Evolutionary conservation across 257 asterid genomes (phyloP), one percentile per base, ranked within the genome.

Genomic region (Scutellaria barbata): DNA sequence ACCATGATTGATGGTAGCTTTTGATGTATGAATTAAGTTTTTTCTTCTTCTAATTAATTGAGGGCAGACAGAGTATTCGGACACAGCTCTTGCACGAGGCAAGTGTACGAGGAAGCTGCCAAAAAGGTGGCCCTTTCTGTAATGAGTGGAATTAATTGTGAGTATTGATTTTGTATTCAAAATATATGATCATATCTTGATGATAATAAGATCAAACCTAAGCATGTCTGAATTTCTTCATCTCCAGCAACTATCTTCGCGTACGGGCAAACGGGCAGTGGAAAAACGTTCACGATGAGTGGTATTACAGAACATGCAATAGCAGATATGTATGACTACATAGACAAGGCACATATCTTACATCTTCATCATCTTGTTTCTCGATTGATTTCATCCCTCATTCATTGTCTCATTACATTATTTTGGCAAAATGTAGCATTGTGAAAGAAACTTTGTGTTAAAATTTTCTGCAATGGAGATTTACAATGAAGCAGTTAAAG

Each of bases 401-500:
- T 14, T 13, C 11, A 12, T 33, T 39, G 22, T 60, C 74, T 50
- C 35, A 71, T 55, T 45, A 63, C 11, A 13, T 58, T 3, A 7
- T 18, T 52, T 30, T 57, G 4, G n/a, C 1, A 48, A 51, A 33
- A 6, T 54, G 12, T 46, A 79, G 85, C 87, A 85, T 47, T 30
- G 16, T 0, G 90, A 82, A 70, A 82, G 97, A 74, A 73, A 83
- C 65, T 95, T 80, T 63, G 71, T 71, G 5, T 69, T 92, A 13
- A 95, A 86, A 77, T 95, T 95, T 66, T 88, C 97, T n/a, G 99
- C 98, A 22, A 85, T 92, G 84, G 99, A 95, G 86, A 95, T 95
- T 17, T 95, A 95, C 87, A 95, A 95, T 54, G 99, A 95, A 78
- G 79, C 86, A 40, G 98, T 95, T 35, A 89, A 82, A 71, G 99